Percentiles rank a stretch among this genome's conserved stretches.
Conservation (phyloP, 2,329 filamentous ascomycete genomes). For the Septoria petroselini region DNA sequence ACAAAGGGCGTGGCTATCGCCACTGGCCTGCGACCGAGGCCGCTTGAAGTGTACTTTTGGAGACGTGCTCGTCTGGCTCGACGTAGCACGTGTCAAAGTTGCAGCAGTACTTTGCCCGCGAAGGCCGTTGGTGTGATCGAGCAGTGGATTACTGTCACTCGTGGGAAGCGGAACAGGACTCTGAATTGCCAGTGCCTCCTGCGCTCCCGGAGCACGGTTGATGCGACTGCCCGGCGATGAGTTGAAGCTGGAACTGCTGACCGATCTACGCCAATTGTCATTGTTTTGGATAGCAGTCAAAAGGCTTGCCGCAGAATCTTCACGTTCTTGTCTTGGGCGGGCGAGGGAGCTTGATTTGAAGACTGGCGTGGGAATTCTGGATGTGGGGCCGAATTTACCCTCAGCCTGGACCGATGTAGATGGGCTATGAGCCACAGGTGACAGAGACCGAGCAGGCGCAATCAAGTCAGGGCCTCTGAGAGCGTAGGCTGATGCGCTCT, state of each 20-base stretch:
- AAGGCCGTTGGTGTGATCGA: conserved; percentile 26
- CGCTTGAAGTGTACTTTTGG: conserved; percentile 2
- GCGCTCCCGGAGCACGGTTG: conserved; percentile 12
- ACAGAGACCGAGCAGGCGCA: conserved; percentile 14
- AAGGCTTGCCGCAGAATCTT: conserved; percentile 41
- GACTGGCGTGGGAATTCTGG: conserved; percentile 47
- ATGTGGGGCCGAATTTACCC: conserved; percentile 26
- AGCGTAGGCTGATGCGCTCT: conserved; percentile 28
- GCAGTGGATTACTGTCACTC: conserved; percentile 23
- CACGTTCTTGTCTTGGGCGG: conserved; percentile 40
- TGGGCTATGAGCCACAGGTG: conserved; percentile 29
- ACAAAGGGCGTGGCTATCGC: not conserved
- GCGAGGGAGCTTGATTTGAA: conserved; percentile 33
- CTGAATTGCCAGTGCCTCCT: conserved; percentile 4
- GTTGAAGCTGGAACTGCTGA: conserved; percentile 31
- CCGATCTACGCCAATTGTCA: conserved; percentile 29
- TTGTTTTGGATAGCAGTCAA: conserved; percentile 33
- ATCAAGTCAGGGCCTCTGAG: conserved; percentile 16
- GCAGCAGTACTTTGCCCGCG: conserved; percentile 14
- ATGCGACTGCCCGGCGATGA: conserved; percentile 21
- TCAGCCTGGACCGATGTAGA: conserved; percentile 20
- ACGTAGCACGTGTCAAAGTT: conserved; percentile 28
- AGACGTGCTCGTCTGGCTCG: conserved; percentile 6
- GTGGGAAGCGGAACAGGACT: conserved; percentile 5
- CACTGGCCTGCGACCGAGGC: not conserved